Evolutionary conservation across 768 basidiomycete species (phyloP).

Genomic region (Rossbeevera mucosa): DNA sequence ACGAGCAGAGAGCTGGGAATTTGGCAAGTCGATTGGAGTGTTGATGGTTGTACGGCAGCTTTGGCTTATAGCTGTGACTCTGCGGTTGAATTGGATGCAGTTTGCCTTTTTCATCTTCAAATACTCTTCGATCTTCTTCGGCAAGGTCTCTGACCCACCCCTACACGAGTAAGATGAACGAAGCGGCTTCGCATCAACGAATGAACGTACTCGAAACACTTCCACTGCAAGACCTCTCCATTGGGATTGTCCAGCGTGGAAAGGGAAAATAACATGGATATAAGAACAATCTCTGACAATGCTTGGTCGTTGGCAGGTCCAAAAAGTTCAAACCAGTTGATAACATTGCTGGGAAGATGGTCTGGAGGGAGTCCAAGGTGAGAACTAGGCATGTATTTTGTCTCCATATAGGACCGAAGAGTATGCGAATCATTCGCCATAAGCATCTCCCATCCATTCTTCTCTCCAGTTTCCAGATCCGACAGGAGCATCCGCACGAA

Average conservation of each 20-base stretch:
- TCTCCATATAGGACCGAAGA: slow-evolving; percentile 16
- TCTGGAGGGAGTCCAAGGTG: slow-evolving; percentile 12
- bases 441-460: slow-evolving; percentile 26
- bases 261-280: background rate
- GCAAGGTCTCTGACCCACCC: slow-evolving; percentile 3
- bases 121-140: slow-evolving; percentile 4
- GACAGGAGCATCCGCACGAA: slow-evolving; percentile 16
- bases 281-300: background rate
- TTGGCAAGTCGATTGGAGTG: background rate
- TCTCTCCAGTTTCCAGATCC: slow-evolving; percentile 16
- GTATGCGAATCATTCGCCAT: slow-evolving; percentile 26
- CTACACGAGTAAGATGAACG: background rate
- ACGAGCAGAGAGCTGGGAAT: background rate
- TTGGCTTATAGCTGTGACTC: slow-evolving; percentile 5
- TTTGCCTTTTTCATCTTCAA: background rate
- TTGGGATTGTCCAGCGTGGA: background rate
- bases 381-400: slow-evolving; percentile 19
- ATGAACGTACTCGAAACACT: slow-evolving; percentile 6
- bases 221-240: slow-evolving; percentile 1
- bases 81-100: background rate
- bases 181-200: background rate
- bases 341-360: slow-evolving; percentile 16
- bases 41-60: background rate
- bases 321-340: slow-evolving; percentile 23
- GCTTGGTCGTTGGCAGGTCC: background rate